Percentiles rank a stretch among this genome's conserved stretches.
phyloP scores from a whole-genome alignment of 805 yeast genomes.

The Pichia occidentalis region DNA sequence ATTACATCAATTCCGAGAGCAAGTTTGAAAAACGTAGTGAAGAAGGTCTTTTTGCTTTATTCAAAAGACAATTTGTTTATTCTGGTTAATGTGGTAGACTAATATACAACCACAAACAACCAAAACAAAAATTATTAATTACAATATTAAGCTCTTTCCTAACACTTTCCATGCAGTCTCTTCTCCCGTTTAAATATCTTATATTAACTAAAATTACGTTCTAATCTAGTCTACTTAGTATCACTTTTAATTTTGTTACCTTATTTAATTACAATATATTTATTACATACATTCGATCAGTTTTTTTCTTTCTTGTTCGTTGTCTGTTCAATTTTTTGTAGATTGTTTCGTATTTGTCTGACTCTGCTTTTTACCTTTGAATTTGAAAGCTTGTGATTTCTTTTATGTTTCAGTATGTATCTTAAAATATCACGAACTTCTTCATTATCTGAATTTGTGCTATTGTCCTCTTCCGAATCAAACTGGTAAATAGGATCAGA shows the following conservation, averaged over 20 bases:
- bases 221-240: too few relatives aligned
- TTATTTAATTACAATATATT: background rate
- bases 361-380: background rate
- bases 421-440: slow-evolving; percentile 10
- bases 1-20: slow-evolving; percentile 32
- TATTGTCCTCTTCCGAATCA: slow-evolving; percentile 7
- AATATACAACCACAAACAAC: too few relatives aligned
- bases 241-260: background rate
- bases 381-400: background rate
- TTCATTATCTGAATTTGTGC: slow-evolving; percentile 4
- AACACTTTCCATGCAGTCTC: too few relatives aligned
- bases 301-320: slow-evolving; percentile 1
- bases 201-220: too few relatives aligned
- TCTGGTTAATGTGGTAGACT: slow-evolving; percentile 3
- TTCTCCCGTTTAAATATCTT: too few relatives aligned
- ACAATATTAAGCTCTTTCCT: too few relatives aligned
- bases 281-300: background rate
- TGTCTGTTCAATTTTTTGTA: slow-evolving; percentile 5
- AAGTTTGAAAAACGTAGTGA: slow-evolving; percentile 27
- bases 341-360: slow-evolving; percentile 2
- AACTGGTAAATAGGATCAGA: too few relatives aligned
- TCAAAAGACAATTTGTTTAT: slow-evolving; percentile 17
- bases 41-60: slow-evolving; percentile 14
- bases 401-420: slow-evolving; percentile 4
- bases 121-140: too few relatives aligned